Base-by-base conservation (phyloP, 768 basidiomycete species). In the Amylocystis lapponica region DNA sequence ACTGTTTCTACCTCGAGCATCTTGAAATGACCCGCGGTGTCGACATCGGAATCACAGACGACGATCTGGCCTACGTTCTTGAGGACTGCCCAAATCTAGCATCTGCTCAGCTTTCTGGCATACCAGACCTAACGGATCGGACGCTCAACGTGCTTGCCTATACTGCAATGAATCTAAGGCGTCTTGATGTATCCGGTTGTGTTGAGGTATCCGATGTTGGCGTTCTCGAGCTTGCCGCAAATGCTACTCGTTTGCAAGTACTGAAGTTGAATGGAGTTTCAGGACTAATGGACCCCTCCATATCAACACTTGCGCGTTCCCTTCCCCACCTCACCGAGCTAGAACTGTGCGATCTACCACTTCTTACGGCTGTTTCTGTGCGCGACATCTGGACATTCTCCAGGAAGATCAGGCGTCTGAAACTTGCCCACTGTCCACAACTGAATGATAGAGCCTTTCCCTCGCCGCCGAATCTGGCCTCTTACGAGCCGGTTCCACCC, bases 351-450 rank as follows among this genome's bases (percentile, higher is more conserved):
- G 75, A 75, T 54, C 79, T 90, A 47, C 75, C 77, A 9, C 69
- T 79, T 30, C 55, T 96, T 42, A 86, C 85, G 7, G 74, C 77
- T 5, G 59, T 74, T 35, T 80, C 87, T 0, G 71, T 90, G 26
- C 78, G 84, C 27, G 87, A 90, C 55, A 71, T 96, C n/a, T 85
- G 92, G 74, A 71, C 74, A 23, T 88, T 81, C 62, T 84, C 84
- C 34, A 78, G 86, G 49, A 86, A 80, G 57, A 69, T 97, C 41
- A 74, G 87, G 7, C 78, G 74, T 35, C 59, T 96, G 47, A 80
- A 84, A 51, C 65, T 98, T 36, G 81, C 86, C 29, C 83, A 86
- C 40, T 96, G 91, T 60, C 61, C 74, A 21, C 68, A 79, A 12
- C 65, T 96, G 52, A 86, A 86, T 21, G 89, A 94, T 67, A 80